These are phyloP conservation scores for Populus tremula DNA, from an alignment of 345 rosid species.

Conservation along the genomic window DNA sequence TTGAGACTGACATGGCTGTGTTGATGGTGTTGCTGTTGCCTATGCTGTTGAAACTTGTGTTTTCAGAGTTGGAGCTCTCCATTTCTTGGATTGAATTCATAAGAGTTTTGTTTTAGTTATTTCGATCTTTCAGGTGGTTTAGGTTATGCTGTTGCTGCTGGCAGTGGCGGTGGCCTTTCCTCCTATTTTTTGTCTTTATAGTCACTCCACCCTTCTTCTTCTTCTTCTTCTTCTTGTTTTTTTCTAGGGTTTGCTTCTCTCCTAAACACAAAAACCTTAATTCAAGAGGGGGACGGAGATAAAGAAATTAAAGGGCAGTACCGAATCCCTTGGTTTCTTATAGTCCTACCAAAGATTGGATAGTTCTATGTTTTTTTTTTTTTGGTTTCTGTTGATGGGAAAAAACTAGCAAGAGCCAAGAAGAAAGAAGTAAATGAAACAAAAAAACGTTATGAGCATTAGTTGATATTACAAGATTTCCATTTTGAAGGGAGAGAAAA, in stretches of 20 bases:
- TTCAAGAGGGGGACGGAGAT: neutral
- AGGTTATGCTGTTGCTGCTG: neutral
- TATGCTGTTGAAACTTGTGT: neutral
- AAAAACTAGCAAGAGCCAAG: neutral
- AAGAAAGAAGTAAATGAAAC: neutral
- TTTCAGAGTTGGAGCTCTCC: slow-evolving; percentile 15
- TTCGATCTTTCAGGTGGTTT: neutral
- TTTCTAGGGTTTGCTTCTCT: neutral
- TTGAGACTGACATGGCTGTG: neutral
- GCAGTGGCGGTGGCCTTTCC: neutral
- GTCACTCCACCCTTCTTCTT: neutral
- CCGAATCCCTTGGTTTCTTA: neutral
- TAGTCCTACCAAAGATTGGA: neutral
- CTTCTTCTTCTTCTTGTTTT: neutral
- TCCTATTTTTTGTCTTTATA: neutral
- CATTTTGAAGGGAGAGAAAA: slow-evolving; percentile 11
- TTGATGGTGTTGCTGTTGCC: neutral
- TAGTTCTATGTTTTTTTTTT: neutral
- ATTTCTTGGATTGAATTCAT: slow-evolving; percentile 28
- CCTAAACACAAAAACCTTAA: neutral
- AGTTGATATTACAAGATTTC: slow-evolving; percentile 25
- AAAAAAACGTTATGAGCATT: neutral
- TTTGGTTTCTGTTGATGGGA: neutral
- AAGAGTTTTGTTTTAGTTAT: neutral
- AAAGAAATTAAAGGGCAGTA: neutral